Conservation (phyloP, 306 rosid genomes). For the Hippophae gyantsensis region DNA sequence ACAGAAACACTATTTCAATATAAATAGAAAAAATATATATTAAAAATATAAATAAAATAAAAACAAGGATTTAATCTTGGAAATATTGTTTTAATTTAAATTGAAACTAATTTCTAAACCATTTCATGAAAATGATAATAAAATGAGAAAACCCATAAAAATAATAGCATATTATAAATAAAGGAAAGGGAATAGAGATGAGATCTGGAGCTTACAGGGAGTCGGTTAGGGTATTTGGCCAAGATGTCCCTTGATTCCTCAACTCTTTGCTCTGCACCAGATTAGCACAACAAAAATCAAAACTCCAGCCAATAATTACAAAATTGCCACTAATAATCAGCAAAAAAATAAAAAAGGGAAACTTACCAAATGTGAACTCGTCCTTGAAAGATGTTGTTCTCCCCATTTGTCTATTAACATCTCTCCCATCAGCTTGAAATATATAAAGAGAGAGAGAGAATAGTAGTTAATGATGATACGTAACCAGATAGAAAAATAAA, state of each 20-base stretch:
- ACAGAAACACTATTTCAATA: too few relatives aligned
- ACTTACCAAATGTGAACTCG: constrained; percentile 24
- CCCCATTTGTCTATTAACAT: constrained; percentile 8
- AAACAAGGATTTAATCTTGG: too few relatives aligned
- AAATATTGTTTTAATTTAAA: too few relatives aligned
- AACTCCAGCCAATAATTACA: neutral
- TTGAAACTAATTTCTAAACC: neutral
- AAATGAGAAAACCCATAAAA: neutral
- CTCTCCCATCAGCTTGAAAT: neutral
- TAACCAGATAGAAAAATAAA: too few relatives aligned
- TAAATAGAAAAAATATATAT: too few relatives aligned
- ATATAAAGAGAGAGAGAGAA: too few relatives aligned
- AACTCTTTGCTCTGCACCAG: constrained; percentile 28
- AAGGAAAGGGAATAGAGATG: too few relatives aligned
- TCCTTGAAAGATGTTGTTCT: constrained; percentile 27
- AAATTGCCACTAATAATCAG: neutral
- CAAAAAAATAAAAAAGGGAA: neutral
- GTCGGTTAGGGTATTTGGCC: constrained; percentile 37
- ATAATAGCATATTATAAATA: too few relatives aligned
- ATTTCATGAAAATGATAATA: neutral
- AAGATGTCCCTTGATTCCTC: constrained; percentile 30
- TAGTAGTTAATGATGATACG: neutral
- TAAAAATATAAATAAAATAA: too few relatives aligned
- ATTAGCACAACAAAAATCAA: neutral
- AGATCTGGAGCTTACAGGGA: constrained; percentile 24